Evolutionary conservation across 2,329 filamentous ascomycete genomes (phyloP).

Genomic region (Aspergillus aculeatinus): DNA sequence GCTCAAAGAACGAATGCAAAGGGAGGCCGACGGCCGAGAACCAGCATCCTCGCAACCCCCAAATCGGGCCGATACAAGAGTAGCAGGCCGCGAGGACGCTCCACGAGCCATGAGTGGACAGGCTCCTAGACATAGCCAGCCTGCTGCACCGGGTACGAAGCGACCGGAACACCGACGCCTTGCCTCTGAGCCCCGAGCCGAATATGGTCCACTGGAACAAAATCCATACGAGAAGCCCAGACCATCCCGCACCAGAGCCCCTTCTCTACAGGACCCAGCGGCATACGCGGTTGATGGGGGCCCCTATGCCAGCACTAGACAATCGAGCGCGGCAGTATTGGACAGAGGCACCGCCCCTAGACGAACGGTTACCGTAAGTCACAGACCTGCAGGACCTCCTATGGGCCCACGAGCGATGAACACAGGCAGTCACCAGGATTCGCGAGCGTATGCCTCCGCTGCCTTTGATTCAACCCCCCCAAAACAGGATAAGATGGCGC

Average conservation of each 20-base stretch:
- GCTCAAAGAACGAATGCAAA: constrained; percentile 57
- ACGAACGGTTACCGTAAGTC: constrained; percentile 28
- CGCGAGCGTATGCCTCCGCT: not conserved
- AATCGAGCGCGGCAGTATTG: not conserved
- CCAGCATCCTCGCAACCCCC: constrained; percentile 6
- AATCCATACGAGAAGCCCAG: constrained; percentile 5
- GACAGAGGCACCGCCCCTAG: constrained; percentile 24
- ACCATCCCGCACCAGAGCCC: constrained; percentile 16
- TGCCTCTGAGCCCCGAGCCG: constrained; percentile 12
- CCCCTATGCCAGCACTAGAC: constrained; percentile 20
- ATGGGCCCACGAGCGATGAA: constrained; percentile 9
- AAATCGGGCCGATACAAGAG: not conserved
- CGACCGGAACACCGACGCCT: constrained; percentile 17
- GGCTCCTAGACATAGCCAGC: constrained; percentile 10
- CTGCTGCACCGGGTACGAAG: constrained; percentile 17
- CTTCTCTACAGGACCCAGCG: constrained; percentile 22
- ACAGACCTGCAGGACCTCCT: constrained; percentile 12
- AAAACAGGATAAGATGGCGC: not conserved
- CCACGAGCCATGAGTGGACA: constrained; percentile 3
- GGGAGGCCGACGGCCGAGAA: constrained; percentile 18
- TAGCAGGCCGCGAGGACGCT: constrained; percentile 2
- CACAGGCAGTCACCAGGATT: constrained; percentile 6
- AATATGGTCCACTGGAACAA: constrained; percentile 14
- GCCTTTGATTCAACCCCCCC: not conserved
- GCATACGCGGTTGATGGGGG: constrained; percentile 20